Conservation (phyloP, 805 yeast genomes). For the Candida stauntonica region DNA sequence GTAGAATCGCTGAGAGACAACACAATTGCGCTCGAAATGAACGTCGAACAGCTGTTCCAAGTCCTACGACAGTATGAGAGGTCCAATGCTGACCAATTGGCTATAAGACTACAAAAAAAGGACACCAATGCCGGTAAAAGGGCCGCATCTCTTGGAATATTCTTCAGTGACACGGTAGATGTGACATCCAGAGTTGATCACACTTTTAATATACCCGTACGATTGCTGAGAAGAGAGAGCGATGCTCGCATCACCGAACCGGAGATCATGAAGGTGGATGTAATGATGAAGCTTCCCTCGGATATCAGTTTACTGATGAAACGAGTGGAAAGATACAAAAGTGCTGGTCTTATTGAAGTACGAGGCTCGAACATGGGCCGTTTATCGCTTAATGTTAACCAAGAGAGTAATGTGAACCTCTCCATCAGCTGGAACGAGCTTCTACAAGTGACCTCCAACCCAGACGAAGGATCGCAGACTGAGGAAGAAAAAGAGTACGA, state of each 20-base stretch:
- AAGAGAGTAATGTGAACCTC: slow-evolving; percentile 47
- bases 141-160: slow-evolving; percentile 50
- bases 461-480: slow-evolving; percentile 21
- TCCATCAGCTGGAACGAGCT: slow-evolving; percentile 56
- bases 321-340: slow-evolving; percentile 63
- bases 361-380: slow-evolving; percentile 46
- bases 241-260: slow-evolving; percentile 61
- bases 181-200: slow-evolving; percentile 49
- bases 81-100: slow-evolving; percentile 46
- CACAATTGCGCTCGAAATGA: slow-evolving; percentile 55
- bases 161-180: slow-evolving; percentile 44
- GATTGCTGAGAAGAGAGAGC: slow-evolving; percentile 51
- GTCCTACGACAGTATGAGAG: slow-evolving; percentile 53
- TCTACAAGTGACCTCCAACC: slow-evolving; percentile 34
- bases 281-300: slow-evolving; percentile 45
- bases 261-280: slow-evolving; percentile 46
- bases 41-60: slow-evolving; percentile 54
- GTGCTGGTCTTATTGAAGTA: slow-evolving; percentile 45
- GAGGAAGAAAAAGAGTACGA: slow-evolving; percentile 33
- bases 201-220: slow-evolving; percentile 67
- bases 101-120: slow-evolving; percentile 44
- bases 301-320: slow-evolving; percentile 51
- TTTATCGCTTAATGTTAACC: slow-evolving; percentile 48
- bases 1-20: slow-evolving; percentile 47
- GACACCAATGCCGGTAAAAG: slow-evolving; percentile 29